Conservation (phyloP, 345 rosid genomes). For the Syzygium oleosum region DNA sequence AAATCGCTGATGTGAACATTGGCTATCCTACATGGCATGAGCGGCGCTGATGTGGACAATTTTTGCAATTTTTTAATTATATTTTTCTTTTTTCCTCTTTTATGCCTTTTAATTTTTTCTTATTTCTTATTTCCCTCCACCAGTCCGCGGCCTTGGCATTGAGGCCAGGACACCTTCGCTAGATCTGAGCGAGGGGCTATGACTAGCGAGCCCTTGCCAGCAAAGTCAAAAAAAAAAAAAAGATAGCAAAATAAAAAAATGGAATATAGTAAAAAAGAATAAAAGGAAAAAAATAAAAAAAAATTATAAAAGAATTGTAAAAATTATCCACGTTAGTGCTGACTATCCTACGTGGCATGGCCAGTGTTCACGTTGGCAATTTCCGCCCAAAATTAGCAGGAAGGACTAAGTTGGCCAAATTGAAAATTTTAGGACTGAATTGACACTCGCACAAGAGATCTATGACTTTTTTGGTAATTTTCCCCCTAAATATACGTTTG, state of each 20-base stretch:
- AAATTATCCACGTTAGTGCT: fast-evolving
- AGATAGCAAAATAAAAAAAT: too few relatives aligned
- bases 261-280: too few relatives aligned
- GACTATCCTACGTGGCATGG: fast-evolving
- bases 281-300: background rate
- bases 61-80: too few relatives aligned
- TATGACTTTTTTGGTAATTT: too few relatives aligned
- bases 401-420: background rate
- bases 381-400: background rate
- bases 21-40: fast-evolving
- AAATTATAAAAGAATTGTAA: background rate
- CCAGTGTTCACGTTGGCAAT: fast-evolving
- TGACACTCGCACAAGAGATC: too few relatives aligned
- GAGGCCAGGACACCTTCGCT: background rate
- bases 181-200: background rate
- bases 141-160: too few relatives aligned
- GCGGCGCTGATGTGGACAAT: too few relatives aligned
- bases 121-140: too few relatives aligned
- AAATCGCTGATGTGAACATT: too few relatives aligned
- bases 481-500: background rate
- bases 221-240: background rate
- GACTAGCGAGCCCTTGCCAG: background rate
- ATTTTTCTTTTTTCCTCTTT: too few relatives aligned
- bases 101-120: too few relatives aligned
- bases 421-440: too few relatives aligned